phyloP scores from a whole-genome alignment of 352 stramenopile genomes.

The Globisporangium solare region DNA sequence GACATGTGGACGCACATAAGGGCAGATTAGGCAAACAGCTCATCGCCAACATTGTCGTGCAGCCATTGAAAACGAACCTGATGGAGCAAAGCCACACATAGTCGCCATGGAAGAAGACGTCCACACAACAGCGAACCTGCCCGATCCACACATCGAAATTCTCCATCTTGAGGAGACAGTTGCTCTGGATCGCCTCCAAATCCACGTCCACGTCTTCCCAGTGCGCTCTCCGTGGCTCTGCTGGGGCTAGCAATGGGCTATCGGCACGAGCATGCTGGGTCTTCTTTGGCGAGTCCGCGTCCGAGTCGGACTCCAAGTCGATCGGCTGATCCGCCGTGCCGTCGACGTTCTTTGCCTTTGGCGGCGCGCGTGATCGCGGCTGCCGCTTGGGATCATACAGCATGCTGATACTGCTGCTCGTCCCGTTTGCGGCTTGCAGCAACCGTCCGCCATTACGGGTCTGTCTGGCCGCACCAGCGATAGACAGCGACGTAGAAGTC shows the following conservation, averaged over 20 bases:
- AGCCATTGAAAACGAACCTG: conserved; percentile 12
- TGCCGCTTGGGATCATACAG: neutral
- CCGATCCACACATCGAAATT: conserved; percentile 41
- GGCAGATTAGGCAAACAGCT: neutral
- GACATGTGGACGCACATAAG: neutral
- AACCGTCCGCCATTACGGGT: conserved; percentile 4
- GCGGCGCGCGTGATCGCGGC: neutral
- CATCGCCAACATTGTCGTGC: conserved; percentile 2
- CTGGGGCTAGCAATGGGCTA: conserved; percentile 6
- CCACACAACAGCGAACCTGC: conserved; percentile 27
- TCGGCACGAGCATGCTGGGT: conserved; percentile 4
- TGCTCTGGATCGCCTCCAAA: conserved; percentile 18
- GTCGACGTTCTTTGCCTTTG: conserved; percentile 2
- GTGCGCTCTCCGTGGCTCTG: conserved; percentile 3
- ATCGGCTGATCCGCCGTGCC: conserved; percentile 41
- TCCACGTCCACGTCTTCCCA: conserved; percentile 23
- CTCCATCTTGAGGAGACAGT: conserved; percentile 13
- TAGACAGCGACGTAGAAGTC: neutral
- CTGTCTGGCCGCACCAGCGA: neutral
- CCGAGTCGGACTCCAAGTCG: conserved; percentile 43
- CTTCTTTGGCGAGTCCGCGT: conserved; percentile 20
- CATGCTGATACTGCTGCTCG: conserved; percentile 3
- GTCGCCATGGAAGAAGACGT: conserved; percentile 31
- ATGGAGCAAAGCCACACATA: conserved; percentile 35
- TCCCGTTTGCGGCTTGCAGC: neutral